Evolutionary conservation across 768 basidiomycete genomes (phyloP), one percentile per base, ranked within the genome.

Genomic region (Mycena polygramma): DNA sequence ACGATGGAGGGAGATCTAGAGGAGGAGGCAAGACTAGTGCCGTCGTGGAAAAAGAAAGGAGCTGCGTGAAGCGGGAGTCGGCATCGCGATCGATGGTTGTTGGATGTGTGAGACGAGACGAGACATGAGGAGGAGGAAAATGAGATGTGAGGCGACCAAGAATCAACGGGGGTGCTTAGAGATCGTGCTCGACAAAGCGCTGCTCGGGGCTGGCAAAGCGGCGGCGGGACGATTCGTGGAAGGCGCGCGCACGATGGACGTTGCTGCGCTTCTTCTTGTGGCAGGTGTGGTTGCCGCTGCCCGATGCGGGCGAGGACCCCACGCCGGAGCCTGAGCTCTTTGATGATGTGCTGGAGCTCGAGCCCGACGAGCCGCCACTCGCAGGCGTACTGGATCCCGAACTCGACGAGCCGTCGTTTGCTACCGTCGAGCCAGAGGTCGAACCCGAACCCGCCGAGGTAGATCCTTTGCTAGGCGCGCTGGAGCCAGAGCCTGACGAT

Each of bases 11-110:
- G 41, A 41, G 41, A 41, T 41, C 41, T 41, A 41, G 10, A 11
- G 20, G 10, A 11, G 20, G 57, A 61, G 59, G 57, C 49, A 68
- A 71, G 70, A 63, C 70, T 63, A 63, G 70, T 71, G 70, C 65
- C 70, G 70, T 71, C 65, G 57, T 53, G 13, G 26, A 35, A 70
- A 71, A 71, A 36, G 70, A 71, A 59, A 30, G 30, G 6, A 66
- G 70, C 51, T 36, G 17, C 58, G 66, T 36, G 55, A 54, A 61
- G 37, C 4, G 70, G 61, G 64, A 61, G 69, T 39, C 10, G 62
- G 51, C 35, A 63, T 69, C 61, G 57, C 51, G 63, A 64, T 63
- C 54, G 61, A 67, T 55, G 39, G 46, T 53, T 37, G 37, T 30
- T 26, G 41, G 37, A 46, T 26, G 41, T 41, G 15, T 43, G 60